Evolutionary conservation across 805 yeast species (phyloP), one percentile per base, ranked within the genome.

Genomic region (Candida manassasensis): DNA sequence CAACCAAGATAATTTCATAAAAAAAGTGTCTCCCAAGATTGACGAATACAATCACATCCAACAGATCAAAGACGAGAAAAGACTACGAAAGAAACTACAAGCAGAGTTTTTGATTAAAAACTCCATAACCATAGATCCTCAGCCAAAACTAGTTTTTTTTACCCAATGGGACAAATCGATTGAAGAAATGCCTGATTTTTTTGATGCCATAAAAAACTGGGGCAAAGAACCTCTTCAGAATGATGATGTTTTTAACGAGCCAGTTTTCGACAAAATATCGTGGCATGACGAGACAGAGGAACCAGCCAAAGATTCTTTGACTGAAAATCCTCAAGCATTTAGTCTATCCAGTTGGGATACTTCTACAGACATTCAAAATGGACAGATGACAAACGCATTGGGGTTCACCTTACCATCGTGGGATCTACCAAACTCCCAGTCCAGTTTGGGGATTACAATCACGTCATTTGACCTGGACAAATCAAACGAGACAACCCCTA

Each of bases 201-300:
- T 38, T 11, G 19, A 31, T 1, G 6, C 40, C 3, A 36, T 52
- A 9, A 32, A 37, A 17, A 15, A 15, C 3, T 53, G 58, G 58
- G 58, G 58, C 4, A 52, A 47, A 26, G 47, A 46, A 2, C 27
- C 27, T 8, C 13, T 24, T 24, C 9, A 24, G 12, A 11, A n/a
- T 11, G 27, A 24, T 7, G 10, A 19, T 7, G 10, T 19, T 19
- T 7, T 10, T 7, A 7, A 19, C 10, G 22, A 19, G 10, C 22
- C 22, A 19, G 9, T 19, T 19, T 19, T 19, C 22, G 22, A 19
- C 10, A 19, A 19, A 19, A 19, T 24, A 24, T 24, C 27, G 12
- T 24, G 27, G 27, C 27, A 24, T 7, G 12, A 24, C 6, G 12
- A 24, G 27, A n/a, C 27, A 24, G 8, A 7, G 6, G 12, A 7